phyloP scores from a whole-genome alignment of 2,329 filamentous ascomycete genomes.

The Aspergillus novoparasiticus region DNA sequence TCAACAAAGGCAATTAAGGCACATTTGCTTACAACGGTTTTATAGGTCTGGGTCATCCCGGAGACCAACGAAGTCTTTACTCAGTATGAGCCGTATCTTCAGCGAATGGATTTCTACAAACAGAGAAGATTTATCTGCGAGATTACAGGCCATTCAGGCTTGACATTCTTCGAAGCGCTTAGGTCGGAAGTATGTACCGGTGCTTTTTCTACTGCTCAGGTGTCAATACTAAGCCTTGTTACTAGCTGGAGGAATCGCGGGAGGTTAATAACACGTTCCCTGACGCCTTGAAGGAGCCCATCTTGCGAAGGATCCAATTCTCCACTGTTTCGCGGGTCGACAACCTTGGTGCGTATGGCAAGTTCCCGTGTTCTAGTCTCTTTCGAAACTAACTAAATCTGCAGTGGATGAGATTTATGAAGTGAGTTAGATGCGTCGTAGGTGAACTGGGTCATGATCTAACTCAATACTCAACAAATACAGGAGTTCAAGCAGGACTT shows the following conservation, averaged over 20 bases:
- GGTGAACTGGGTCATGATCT: slow-evolving; percentile 13
- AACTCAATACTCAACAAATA: slow-evolving; percentile 14
- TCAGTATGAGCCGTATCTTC: slow-evolving; percentile 84
- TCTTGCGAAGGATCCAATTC: slow-evolving; percentile 88
- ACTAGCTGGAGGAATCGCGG: slow-evolving; percentile 73
- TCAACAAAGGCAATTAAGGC: slow-evolving; percentile 10
- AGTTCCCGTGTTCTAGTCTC: background rate
- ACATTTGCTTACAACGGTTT: slow-evolving; percentile 15
- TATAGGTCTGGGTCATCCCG: slow-evolving; percentile 85
- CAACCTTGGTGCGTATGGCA: slow-evolving; percentile 60
- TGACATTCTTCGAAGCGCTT: slow-evolving; percentile 90
- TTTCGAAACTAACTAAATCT: slow-evolving; percentile 18
- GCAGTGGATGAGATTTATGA: slow-evolving; percentile 55
- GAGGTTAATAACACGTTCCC: slow-evolving; percentile 93
- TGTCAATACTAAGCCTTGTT: slow-evolving; percentile 9
- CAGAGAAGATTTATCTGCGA: slow-evolving; percentile 94
- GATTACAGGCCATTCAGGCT: slow-evolving; percentile 87
- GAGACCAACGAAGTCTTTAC: slow-evolving; percentile 89
- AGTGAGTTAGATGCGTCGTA: slow-evolving; percentile 33
- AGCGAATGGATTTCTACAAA: slow-evolving; percentile 88
- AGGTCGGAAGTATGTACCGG: slow-evolving; percentile 76
- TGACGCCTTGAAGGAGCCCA: slow-evolving; percentile 84
- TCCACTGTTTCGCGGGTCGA: slow-evolving; percentile 88
- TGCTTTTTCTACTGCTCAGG: slow-evolving; percentile 8
- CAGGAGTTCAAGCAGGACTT: slow-evolving; percentile 83